These are phyloP conservation scores for sorghum (Sorghum bicolor) DNA, from an alignment of 176 grass and related monocot genomes.

Conservation along the genomic window DNA sequence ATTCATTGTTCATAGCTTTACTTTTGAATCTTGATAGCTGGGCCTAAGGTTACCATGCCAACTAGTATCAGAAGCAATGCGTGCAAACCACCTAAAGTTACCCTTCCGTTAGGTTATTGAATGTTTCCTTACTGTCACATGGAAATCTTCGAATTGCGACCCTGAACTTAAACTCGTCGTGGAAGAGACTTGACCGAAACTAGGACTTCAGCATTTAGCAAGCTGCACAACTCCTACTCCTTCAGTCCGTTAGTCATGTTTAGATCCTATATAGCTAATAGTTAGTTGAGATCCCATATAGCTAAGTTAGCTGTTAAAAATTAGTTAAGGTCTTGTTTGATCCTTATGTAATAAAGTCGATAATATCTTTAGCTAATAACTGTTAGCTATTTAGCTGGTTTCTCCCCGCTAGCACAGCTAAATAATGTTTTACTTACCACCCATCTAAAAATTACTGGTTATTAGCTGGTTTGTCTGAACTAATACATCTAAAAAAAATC, in stretches of 20 bases:
- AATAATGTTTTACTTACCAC: not conserved
- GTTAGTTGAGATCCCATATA: not conserved
- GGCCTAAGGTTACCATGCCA: not conserved
- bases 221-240: not conserved
- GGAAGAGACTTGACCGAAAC: not conserved
- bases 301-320: not conserved
- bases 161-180: not conserved
- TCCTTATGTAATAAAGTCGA: no score
- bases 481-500: not conserved
- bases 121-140: not conserved
- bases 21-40: not conserved
- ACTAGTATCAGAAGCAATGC: not conserved
- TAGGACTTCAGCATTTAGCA: not conserved
- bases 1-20: not conserved
- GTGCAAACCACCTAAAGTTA: no score
- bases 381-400: no score
- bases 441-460: not conserved
- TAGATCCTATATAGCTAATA: no score
- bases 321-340: not conserved
- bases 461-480: not conserved
- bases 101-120: no score
- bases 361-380: no score
- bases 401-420: no score
- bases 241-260: not conserved
- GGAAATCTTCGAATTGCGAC: not conserved